A percentile compares a stretch with the other conserved stretches of the same genome.
phyloP scores from a whole-genome alignment of 2,329 filamentous ascomycete genomes.

The Orbilia quercus region DNA sequence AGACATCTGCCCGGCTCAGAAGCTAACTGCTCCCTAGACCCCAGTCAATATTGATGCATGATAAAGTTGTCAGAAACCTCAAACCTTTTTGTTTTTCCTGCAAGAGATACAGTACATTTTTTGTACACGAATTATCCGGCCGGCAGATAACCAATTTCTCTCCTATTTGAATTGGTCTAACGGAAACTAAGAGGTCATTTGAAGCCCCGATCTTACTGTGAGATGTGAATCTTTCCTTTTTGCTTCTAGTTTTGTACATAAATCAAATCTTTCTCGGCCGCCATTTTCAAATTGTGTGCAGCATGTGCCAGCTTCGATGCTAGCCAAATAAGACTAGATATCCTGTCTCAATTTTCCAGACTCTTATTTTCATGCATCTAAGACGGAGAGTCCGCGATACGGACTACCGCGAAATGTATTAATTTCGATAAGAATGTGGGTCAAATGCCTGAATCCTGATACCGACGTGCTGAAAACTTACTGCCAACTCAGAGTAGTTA shows the following conservation, averaged over 20 bases:
- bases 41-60: slow-evolving; percentile 18
- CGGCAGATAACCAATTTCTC: slow-evolving; percentile 30
- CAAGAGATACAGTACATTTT: slow-evolving; percentile 21
- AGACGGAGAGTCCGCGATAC: too few species aligned
- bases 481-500: not conserved
- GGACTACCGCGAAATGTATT: not conserved
- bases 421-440: not conserved
- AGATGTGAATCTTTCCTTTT: not conserved
- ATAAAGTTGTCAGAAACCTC: slow-evolving; percentile 3
- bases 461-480: not conserved
- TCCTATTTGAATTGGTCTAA: not conserved
- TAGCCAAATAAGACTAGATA: too few species aligned
- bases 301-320: too few species aligned
- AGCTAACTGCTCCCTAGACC: slow-evolving; percentile 19
- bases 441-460: not conserved
- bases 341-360: too few species aligned
- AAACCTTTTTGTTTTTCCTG: slow-evolving; percentile 11
- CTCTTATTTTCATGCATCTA: too few species aligned
- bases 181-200: not conserved
- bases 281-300: too few species aligned
- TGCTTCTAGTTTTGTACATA: too few species aligned
- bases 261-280: too few species aligned
- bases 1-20: slow-evolving; percentile 35
- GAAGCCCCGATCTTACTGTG: not conserved
- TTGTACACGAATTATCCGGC: slow-evolving; percentile 50